These are phyloP conservation scores for Lonicera japonica DNA, from an alignment of 129 eudicot genomes.

Conservation along the genomic window DNA sequence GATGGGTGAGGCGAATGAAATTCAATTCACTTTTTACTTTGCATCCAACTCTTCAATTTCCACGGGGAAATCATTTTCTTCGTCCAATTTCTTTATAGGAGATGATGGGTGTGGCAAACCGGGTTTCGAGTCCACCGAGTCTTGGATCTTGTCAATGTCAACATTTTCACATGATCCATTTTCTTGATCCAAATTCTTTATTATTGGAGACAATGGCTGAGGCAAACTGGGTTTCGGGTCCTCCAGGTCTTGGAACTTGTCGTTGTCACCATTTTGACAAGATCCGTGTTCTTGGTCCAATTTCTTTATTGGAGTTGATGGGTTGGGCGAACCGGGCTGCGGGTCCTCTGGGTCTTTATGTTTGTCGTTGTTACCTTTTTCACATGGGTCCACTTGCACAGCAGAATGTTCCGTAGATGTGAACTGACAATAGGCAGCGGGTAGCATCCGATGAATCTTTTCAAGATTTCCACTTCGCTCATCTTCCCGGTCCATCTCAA, in stretches of 20 bases:
- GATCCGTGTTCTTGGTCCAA: neutral
- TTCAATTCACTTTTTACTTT: neutral
- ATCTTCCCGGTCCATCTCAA: conserved; percentile 88
- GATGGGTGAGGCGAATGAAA: too few relatives aligned
- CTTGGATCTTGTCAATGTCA: conserved; percentile 16
- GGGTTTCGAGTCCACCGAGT: conserved; percentile 7
- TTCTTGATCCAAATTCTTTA: too few relatives aligned
- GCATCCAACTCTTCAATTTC: neutral
- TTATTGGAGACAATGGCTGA: too few relatives aligned
- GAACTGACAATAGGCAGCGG: conserved; percentile 56
- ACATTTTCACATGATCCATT: conserved; percentile 1
- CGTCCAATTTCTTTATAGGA: neutral
- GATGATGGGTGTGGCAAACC: conserved; percentile 3
- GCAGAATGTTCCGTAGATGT: conserved; percentile 13
- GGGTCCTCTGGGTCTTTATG: neutral
- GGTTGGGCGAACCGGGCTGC: neutral
- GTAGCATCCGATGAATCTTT: conserved; percentile 44
- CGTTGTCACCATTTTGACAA: too few relatives aligned
- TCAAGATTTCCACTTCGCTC: conserved; percentile 49
- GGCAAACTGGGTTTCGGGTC: too few relatives aligned
- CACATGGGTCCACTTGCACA: neutral
- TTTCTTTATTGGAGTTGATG: neutral
- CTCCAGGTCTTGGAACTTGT: too few relatives aligned
- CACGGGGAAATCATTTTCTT: neutral
- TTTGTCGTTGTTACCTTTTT: neutral